phyloP scores from a whole-genome alignment of 805 yeast species.

The Kazachstania africana region DNA sequence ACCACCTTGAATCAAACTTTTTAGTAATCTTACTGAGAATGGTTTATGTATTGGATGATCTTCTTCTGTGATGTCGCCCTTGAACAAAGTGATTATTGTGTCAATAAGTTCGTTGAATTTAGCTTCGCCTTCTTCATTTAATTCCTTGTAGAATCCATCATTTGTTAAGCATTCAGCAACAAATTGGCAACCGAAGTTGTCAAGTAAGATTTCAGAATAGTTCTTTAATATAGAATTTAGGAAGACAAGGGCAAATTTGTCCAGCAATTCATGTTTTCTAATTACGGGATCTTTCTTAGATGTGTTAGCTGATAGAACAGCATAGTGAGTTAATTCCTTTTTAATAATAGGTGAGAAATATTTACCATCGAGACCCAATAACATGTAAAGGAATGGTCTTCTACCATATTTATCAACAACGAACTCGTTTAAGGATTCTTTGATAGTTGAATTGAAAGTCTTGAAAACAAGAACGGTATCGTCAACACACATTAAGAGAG shows the following conservation, averaged over 20 bases:
- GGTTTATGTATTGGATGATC: conserved; percentile 61
- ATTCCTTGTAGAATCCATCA: conserved; percentile 34
- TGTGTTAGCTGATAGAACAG: conserved; percentile 51
- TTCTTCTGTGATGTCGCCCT: conserved; percentile 57
- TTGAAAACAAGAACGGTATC: conserved; percentile 79
- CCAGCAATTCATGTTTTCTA: conserved; percentile 60
- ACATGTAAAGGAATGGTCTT: conserved; percentile 75
- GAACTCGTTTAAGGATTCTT: conserved; percentile 46
- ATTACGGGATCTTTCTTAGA: conserved; percentile 76
- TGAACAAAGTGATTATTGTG: conserved; percentile 44
- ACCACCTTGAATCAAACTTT: conserved; percentile 73
- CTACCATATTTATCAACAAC: conserved; percentile 68
- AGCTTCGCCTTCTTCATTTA: conserved; percentile 22
- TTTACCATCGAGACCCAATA: conserved; percentile 68
- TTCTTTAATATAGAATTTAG: conserved; percentile 42
- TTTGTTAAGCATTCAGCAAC: conserved; percentile 62
- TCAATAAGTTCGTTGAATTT: conserved; percentile 40
- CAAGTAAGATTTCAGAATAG: conserved; percentile 43
- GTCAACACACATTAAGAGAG: conserved; percentile 78
- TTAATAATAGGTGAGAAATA: conserved; percentile 66
- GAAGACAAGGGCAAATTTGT: conserved; percentile 54
- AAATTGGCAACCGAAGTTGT: conserved; percentile 75
- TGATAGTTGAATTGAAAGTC: conserved; percentile 39
- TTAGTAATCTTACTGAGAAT: conserved; percentile 61
- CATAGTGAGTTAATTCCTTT: conserved; percentile 48